A percentile compares a stretch with the other conserved stretches of the same genome.
These are phyloP conservation scores for Metarhizium robertsii DNA, from an alignment of 2,329 filamentous ascomycete genomes.

Conservation along the genomic window DNA sequence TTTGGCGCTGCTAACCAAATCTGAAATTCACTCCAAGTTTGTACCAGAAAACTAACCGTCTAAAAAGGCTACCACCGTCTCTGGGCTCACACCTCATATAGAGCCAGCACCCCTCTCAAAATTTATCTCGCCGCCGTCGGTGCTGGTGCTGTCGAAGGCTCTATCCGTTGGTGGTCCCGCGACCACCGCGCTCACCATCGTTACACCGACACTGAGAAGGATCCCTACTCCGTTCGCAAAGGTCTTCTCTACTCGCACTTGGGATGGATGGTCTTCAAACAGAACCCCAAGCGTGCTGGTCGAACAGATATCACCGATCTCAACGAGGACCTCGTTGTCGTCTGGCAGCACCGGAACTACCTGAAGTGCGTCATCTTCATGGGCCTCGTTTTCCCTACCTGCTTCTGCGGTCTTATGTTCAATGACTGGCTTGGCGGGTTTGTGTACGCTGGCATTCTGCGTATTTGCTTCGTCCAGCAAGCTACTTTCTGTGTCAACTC, in stretches of 20 bases:
- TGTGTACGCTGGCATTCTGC: constrained; percentile 76
- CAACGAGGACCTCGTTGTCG: constrained; percentile 75
- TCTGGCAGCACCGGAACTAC: constrained; percentile 84
- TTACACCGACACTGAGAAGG: constrained; percentile 88
- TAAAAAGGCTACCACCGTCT: constrained; percentile 48
- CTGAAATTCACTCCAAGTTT: too few relatives aligned
- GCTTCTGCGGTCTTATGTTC: constrained; percentile 72
- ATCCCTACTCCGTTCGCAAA: constrained; percentile 86
- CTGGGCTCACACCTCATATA: constrained; percentile 81
- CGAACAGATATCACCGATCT: constrained; percentile 82
- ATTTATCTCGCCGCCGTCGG: constrained; percentile 76
- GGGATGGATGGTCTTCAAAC: constrained; percentile 90
- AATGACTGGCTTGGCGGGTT: constrained; percentile 74
- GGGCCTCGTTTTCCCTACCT: constrained; percentile 65
- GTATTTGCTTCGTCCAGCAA: constrained; percentile 85
- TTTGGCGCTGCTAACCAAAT: not conserved
- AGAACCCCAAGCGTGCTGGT: constrained; percentile 82
- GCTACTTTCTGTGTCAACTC: constrained; percentile 92
- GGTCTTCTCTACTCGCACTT: constrained; percentile 70
- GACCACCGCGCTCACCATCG: constrained; percentile 83
- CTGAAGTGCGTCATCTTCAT: constrained; percentile 70
- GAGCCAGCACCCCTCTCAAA: constrained; percentile 64
- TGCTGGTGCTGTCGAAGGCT: constrained; percentile 76
- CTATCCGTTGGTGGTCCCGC: constrained; percentile 81
- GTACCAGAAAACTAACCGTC: not conserved